phyloP scores from a whole-genome alignment of 2,329 filamentous ascomycete species.

The Arthrobotrys megalospora region DNA sequence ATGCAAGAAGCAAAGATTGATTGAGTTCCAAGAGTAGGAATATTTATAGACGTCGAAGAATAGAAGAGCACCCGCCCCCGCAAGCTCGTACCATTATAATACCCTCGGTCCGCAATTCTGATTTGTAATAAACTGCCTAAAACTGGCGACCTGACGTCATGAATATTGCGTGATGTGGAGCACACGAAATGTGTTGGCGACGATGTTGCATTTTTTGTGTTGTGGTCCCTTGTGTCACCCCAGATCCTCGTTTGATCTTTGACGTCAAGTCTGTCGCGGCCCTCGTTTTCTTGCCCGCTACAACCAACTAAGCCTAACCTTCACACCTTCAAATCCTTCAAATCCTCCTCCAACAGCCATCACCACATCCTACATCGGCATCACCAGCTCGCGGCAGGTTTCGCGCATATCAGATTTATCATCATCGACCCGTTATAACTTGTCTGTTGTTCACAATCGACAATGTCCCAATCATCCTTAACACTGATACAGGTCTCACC shows the following conservation, averaged over 20 bases:
- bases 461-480: conserved; percentile 56
- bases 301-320: neutral
- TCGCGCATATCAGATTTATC: neutral
- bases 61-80: too few relatives aligned
- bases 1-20: too few relatives aligned
- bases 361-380: neutral
- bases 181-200: conserved; percentile 25
- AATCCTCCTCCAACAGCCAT: neutral
- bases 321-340: neutral
- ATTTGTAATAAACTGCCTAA: conserved; percentile 13
- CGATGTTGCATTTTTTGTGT: conserved; percentile 43
- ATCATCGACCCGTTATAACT: neutral
- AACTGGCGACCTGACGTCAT: conserved; percentile 29
- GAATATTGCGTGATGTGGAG: conserved; percentile 30
- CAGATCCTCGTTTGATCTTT: conserved; percentile 17
- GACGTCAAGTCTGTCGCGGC: conserved; percentile 17
- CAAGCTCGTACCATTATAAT: too few relatives aligned
- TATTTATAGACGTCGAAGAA: neutral
- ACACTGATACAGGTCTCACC: conserved; percentile 45
- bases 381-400: neutral
- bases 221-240: conserved; percentile 38
- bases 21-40: neutral
- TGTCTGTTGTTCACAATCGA: neutral
- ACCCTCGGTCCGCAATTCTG: conserved; percentile 1
- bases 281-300: neutral